phyloP scores from a whole-genome alignment of 352 stramenopile species.

The Globisporangium paddicum region DNA sequence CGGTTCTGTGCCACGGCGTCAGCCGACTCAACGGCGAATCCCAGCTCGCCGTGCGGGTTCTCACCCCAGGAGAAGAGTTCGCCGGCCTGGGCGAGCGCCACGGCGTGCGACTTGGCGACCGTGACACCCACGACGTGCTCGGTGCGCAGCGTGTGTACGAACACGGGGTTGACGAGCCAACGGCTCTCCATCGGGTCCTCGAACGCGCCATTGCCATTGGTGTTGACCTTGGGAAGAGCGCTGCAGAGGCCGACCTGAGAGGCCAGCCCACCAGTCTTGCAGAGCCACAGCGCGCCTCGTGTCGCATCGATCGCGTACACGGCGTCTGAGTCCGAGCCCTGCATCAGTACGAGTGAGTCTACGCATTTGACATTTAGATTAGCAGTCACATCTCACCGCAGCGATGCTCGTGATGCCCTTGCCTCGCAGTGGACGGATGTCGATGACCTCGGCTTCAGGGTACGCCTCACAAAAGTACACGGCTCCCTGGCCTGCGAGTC shows the following conservation, averaged over 20 bases:
- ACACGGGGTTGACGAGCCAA: slow-evolving; percentile 68
- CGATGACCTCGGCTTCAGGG: slow-evolving; percentile 29
- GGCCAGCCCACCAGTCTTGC: slow-evolving; percentile 58
- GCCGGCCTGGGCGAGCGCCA: slow-evolving; percentile 80
- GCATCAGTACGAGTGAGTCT: neutral
- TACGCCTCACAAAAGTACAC: slow-evolving; percentile 67
- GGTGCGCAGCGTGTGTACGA: slow-evolving; percentile 53
- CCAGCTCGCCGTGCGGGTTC: slow-evolving; percentile 88
- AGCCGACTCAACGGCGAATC: slow-evolving; percentile 36
- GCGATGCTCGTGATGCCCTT: slow-evolving; percentile 56
- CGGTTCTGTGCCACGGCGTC: slow-evolving; percentile 51
- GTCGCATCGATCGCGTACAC: slow-evolving; percentile 60
- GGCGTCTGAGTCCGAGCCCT: slow-evolving; percentile 63
- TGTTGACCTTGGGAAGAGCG: slow-evolving; percentile 8
- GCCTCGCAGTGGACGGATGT: slow-evolving; percentile 57
- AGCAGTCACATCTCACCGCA: slow-evolving; percentile 34
- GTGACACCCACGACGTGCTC: slow-evolving; percentile 52
- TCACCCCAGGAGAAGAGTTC: slow-evolving; percentile 94
- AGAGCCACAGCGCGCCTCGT: slow-evolving; percentile 65
- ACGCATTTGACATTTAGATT: neutral
- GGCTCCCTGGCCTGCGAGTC: slow-evolving; percentile 38
- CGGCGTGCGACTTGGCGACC: slow-evolving; percentile 46
- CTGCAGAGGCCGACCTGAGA: slow-evolving; percentile 67
- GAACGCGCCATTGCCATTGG: slow-evolving; percentile 16
- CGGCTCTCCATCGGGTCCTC: slow-evolving; percentile 45